phyloP scores from a whole-genome alignment of 805 yeast genomes.

The Wickerhamiella slavikovae region DNA sequence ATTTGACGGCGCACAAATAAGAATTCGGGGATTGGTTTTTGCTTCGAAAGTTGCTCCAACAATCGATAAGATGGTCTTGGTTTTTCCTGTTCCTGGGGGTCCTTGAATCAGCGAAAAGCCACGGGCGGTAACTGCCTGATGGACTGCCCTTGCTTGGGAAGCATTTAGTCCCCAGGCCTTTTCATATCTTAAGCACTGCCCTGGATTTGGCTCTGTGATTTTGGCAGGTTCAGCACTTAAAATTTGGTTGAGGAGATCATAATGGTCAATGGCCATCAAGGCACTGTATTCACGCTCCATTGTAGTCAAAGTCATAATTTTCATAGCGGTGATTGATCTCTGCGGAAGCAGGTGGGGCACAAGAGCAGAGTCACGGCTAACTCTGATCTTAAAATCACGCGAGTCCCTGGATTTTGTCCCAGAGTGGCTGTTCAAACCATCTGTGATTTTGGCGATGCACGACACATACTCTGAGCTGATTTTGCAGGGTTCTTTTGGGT shows the following conservation, averaged over 20 bases:
- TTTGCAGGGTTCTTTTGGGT: constrained; percentile 6
- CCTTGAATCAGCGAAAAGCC: constrained; percentile 89
- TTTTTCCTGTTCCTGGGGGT: constrained; percentile 99
- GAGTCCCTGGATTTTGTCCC: constrained; percentile 36
- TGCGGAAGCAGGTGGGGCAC: constrained; percentile 40
- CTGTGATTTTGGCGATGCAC: constrained; percentile 43
- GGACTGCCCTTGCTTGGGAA: constrained; percentile 82
- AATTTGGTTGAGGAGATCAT: constrained; percentile 52
- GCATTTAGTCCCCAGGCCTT: constrained; percentile 41
- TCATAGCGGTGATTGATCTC: constrained; percentile 41
- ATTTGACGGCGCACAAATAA: constrained; percentile 94
- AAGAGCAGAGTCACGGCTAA: constrained; percentile 28
- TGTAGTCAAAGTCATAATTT: constrained; percentile 73
- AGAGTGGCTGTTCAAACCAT: constrained; percentile 30
- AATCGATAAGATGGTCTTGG: constrained; percentile 86
- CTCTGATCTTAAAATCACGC: constrained; percentile 56
- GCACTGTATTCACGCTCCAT: constrained; percentile 85
- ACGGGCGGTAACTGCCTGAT: constrained; percentile 38
- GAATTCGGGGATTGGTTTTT: constrained; percentile 28
- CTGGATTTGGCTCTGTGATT: constrained; percentile 19
- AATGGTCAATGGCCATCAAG: constrained; percentile 59
- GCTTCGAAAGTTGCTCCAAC: constrained; percentile 43
- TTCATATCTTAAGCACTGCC: constrained; percentile 22
- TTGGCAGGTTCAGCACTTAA: constrained; percentile 41
- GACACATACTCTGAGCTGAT: no score